Conservation (phyloP, 345 rosid species). For the Sisymbrium irio region DNA sequence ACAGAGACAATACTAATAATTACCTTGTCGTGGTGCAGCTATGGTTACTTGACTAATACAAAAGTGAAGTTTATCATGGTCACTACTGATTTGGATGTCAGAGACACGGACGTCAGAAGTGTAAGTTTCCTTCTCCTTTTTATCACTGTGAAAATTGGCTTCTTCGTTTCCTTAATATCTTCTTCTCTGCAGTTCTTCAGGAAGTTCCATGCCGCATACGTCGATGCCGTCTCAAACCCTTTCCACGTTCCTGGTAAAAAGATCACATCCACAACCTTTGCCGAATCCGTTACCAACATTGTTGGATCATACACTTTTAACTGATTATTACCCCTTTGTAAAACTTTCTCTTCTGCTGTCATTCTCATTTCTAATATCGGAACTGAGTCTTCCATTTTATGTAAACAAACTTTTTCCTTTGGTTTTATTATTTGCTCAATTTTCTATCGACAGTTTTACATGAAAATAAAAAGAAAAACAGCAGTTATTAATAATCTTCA, state of each 20-base stretch:
- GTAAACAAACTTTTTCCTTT: not conserved
- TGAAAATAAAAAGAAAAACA: not conserved
- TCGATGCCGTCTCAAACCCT: conserved; percentile 87
- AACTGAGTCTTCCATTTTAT: not conserved
- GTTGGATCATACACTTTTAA: conserved; percentile 71
- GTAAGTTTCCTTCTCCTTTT: conserved; percentile 38
- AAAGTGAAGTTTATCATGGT: conserved; percentile 92
- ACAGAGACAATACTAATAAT: too few relatives aligned
- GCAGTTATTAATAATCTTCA: not conserved
- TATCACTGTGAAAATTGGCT: not conserved
- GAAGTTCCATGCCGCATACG: conserved; percentile 83
- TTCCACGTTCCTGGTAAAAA: conserved; percentile 84
- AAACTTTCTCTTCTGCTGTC: not conserved
- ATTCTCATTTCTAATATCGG: not conserved
- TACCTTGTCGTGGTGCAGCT: conserved; percentile 34
- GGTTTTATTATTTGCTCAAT: not conserved
- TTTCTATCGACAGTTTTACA: not conserved
- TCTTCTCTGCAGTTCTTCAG: conserved; percentile 52
- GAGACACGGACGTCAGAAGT: conserved; percentile 82
- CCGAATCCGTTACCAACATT: conserved; percentile 66
- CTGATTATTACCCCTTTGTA: conserved; percentile 40
- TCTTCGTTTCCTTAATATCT: not conserved
- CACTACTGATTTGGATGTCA: conserved; percentile 82
- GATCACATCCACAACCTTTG: conserved; percentile 74
- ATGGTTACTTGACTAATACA: conserved; percentile 93